A percentile compares a stretch with the other conserved stretches of the same genome.
phyloP scores from a whole-genome alignment of 306 rosid genomes.

The Vachellia collinsii region DNA sequence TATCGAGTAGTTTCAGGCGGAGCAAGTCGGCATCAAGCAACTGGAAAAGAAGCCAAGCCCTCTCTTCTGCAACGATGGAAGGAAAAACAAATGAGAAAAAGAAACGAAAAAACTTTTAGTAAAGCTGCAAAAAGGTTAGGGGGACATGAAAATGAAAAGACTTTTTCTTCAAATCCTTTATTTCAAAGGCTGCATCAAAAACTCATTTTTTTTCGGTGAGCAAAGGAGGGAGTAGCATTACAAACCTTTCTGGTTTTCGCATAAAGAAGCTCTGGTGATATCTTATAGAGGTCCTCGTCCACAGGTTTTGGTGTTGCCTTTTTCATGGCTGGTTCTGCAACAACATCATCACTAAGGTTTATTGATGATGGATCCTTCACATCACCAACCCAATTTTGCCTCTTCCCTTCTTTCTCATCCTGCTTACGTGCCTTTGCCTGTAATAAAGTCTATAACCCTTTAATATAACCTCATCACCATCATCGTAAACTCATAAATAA shows the following conservation, averaged over 20 bases:
- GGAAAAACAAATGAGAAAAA: background rate
- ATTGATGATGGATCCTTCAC: conserved; percentile 40
- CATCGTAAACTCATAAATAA: background rate
- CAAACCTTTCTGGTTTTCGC: conserved; percentile 74
- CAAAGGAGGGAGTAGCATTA: background rate
- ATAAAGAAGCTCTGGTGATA: conserved; percentile 67
- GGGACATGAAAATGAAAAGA: background rate
- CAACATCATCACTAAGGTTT: conserved; percentile 27
- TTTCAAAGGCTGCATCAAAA: background rate
- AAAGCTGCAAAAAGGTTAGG: conserved; percentile 14
- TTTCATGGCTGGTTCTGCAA: conserved; percentile 31
- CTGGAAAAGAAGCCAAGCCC: conserved; percentile 73
- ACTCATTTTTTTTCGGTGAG: background rate
- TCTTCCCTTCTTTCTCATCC: conserved; percentile 55
- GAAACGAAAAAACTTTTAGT: conserved; percentile 19
- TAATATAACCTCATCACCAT: conserved; percentile 6
- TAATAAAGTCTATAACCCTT: conserved; percentile 30
- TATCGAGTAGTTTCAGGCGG: conserved; percentile 49
- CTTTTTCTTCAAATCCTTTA: background rate
- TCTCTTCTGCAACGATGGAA: conserved; percentile 68
- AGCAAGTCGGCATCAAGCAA: conserved; percentile 87
- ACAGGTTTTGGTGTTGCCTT: conserved; percentile 66
- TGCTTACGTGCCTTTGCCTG: conserved; percentile 60
- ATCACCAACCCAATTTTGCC: conserved; percentile 52
- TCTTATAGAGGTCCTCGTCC: conserved; percentile 83